Base-by-base conservation (phyloP, 495 filamentous ascomycete species). In the Geopyxis carbonaria region DNA sequence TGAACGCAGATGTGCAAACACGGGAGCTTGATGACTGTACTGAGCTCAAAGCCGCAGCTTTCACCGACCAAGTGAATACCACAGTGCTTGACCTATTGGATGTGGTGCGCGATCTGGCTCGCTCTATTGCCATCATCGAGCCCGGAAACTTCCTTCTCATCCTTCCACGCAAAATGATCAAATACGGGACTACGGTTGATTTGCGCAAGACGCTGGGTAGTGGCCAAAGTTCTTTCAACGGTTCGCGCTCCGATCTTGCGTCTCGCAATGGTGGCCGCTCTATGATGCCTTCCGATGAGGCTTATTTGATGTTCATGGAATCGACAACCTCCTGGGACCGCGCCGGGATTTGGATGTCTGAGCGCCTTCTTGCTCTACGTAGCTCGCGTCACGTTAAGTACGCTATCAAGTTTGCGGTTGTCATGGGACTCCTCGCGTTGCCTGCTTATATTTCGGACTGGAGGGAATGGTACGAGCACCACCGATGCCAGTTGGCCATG, bases 361-460 rank as follows among this genome's bases (percentile, higher is more conserved):
- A 50, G 14, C 23, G 22, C 10, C 35, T 54, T 13, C 20, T 33
- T 18, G 38, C 50, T 2, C 16, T 54, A 14, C 38, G 47, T 15
- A 41, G 43, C 37, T 55, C 51, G 30, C 51, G 43, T 14, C 51
- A 55, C 33, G 42, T 55, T 23, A 55, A 55, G 38, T 55, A 55
- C 24, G 43, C 42, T 0, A 40, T 50, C 29, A 55, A 55, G 29
- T 50, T 55, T 21, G 46, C 46, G 10, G 46, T 55, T 15, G 51
- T 50, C 4, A 54, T 55, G 51, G 43, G 51, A 2, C 11, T 55
- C n/a, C 27, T 55, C 15, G 41, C 51, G 10, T 24, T 50, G 11
- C 51, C 51, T n/a, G 50, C 51, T 1, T 55, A 34, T 18, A 50
- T 55, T 16, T 14, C 31, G 11, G 16, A 46, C 7, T 54, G 50